Conservation (phyloP, 176 grass and related monocot genomes). For the Phoenix dactylifera region DNA sequence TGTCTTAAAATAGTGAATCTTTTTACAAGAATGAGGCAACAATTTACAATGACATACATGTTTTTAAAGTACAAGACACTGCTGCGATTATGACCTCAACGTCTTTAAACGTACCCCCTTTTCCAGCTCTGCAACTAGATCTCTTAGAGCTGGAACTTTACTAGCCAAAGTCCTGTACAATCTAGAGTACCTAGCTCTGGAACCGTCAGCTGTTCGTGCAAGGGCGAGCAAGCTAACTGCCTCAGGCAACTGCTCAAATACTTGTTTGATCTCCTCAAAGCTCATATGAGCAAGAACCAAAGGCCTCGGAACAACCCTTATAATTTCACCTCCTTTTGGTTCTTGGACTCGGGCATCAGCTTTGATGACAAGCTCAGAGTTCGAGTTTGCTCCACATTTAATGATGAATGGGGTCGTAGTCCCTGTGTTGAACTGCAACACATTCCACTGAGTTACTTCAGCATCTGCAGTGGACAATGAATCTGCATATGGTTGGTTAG, state of each 20-base stretch:
- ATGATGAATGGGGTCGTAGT: constrained; percentile 83
- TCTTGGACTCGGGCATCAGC: constrained; percentile 67
- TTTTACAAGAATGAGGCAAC: no score
- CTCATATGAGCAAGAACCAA: constrained; percentile 68
- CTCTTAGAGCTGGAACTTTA: constrained; percentile 87
- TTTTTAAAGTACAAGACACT: no score
- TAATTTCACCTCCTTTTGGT: constrained; percentile 77
- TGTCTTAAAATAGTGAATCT: no score
- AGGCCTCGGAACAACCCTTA: constrained; percentile 76
- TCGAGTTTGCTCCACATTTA: constrained; percentile 94
- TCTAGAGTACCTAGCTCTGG: constrained; percentile 96
- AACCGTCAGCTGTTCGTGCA: constrained; percentile 85
- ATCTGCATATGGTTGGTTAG: constrained; percentile 30
- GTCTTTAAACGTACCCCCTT: constrained; percentile 78
- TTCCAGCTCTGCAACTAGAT: constrained; percentile 78
- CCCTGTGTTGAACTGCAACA: constrained; percentile 91
- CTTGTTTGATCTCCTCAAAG: constrained; percentile 75
- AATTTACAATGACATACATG: no score
- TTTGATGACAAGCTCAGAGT: constrained; percentile 77
- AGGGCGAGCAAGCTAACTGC: constrained; percentile 91
- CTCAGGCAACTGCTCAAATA: constrained; percentile 81
- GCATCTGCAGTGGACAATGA: constrained; percentile 36
- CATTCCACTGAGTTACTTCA: constrained; percentile 91
- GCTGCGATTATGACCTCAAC: constrained; percentile 49
- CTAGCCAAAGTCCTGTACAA: constrained; percentile 90